Evolutionary conservation across 345 rosid genomes (phyloP), one percentile per base, ranked within the genome.

Genomic region (Salix purpurea): DNA sequence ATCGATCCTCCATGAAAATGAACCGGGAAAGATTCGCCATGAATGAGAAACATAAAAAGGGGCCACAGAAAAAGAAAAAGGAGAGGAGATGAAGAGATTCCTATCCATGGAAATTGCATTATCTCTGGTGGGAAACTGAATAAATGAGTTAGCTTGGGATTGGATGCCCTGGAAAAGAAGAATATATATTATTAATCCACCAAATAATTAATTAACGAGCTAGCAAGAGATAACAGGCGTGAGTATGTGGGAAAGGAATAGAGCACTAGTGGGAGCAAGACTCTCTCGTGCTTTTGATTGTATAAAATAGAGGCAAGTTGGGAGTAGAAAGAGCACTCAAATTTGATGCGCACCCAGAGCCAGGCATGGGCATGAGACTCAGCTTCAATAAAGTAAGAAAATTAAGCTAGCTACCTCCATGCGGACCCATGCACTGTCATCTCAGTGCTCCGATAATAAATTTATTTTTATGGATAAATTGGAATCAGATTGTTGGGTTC

Each of bases 401-500:
- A 26, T 26, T 26, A 26, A 76, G n/a, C 23, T 69, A 76, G 70
- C 37, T 36, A 5, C 7, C 77, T 62, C 73, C 79, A 73, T 73
- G 58, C 42, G 71, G 71, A 62, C 81, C 82, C 85, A 68, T 65
- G 34, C 60, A 74, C 34, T 50, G 67, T 36, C 24, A 18, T 68
- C 81, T 82, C 26, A 84, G 86, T 84, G 86, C 86, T 82, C 76
- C 74, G 73, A 72, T 77, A 26, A 64, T 61, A 16, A 28, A 6
- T 1, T 1, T 36, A 21, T 37, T n/a, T 65, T 48, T 36, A 67
- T 83, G 72, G 79, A 80, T 70, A 74, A 86, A 82, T 81, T 72
- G 89, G 90, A 86, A 85, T 83, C 88, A 67, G 78, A 81, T 73
- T 80, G 83, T 76, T 74, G 76, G 78, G 71, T 71, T 76, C 71